Conservation (phyloP, 2,329 filamentous ascomycete species). For the Zasmidium angulare region DNA sequence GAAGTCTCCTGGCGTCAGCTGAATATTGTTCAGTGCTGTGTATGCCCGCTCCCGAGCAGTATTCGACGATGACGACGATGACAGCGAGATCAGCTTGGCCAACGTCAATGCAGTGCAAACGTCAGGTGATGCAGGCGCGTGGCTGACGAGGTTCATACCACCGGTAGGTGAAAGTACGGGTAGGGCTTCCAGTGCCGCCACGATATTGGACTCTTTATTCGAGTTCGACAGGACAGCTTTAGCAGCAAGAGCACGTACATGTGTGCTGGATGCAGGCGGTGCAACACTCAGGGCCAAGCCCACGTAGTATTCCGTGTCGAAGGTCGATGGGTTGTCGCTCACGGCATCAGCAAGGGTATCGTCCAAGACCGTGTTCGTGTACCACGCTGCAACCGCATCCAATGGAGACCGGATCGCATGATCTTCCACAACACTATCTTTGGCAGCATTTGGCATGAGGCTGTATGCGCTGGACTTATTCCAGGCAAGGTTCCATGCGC, state of each 20-base stretch:
- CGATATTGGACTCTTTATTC: slow-evolving; percentile 52
- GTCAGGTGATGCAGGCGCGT: slow-evolving; percentile 58
- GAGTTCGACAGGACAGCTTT: slow-evolving; percentile 59
- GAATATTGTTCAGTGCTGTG: slow-evolving; percentile 41
- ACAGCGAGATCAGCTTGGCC: slow-evolving; percentile 58
- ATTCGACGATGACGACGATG: slow-evolving; percentile 18
- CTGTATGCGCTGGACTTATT: slow-evolving; percentile 73
- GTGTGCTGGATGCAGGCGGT: slow-evolving; percentile 73
- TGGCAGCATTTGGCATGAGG: slow-evolving; percentile 65
- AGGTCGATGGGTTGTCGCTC: slow-evolving; percentile 46
- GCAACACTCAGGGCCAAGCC: slow-evolving; percentile 70
- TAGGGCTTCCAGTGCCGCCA: slow-evolving; percentile 54
- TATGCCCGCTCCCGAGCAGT: slow-evolving; percentile 40
- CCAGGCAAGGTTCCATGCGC: slow-evolving; percentile 87
- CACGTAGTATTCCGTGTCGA: slow-evolving; percentile 53
- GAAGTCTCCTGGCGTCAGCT: slow-evolving; percentile 40
- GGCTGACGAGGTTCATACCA: slow-evolving; percentile 49
- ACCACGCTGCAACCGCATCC: slow-evolving; percentile 90
- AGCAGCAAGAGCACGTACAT: slow-evolving; percentile 58
- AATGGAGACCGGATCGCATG: slow-evolving; percentile 80
- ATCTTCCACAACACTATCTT: slow-evolving; percentile 83
- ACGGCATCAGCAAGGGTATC: slow-evolving; percentile 61
- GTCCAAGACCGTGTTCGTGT: slow-evolving; percentile 73
- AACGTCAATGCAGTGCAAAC: slow-evolving; percentile 59
- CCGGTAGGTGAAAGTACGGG: slow-evolving; percentile 37